Conservation (phyloP, 225 moss, liverwort and hornwort species). For the Antitrichia curtipendula region DNA sequence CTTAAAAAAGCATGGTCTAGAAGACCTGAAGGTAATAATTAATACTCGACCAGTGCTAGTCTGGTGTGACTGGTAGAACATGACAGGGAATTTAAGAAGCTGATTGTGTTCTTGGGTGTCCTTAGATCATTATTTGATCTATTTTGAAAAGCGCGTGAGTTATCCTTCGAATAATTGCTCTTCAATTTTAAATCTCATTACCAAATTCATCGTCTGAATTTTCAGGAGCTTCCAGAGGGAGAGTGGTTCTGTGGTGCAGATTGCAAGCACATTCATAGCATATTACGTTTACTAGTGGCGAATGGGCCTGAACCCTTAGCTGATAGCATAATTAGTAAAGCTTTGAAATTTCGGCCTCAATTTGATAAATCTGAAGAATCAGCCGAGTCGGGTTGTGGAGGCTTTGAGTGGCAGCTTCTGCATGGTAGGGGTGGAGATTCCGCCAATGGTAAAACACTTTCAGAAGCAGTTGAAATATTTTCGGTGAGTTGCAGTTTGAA, state of each 20-base stretch:
- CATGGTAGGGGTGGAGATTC: conserved; percentile 89
- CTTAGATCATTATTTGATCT: background rate
- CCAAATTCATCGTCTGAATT: background rate
- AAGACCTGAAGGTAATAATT: conserved; percentile 63
- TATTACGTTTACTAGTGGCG: conserved; percentile 65
- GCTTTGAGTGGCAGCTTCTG: conserved; percentile 84
- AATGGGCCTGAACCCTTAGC: conserved; percentile 84
- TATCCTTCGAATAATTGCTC: background rate
- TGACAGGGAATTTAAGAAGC: background rate
- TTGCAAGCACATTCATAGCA: conserved; percentile 86
- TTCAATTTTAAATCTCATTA: background rate
- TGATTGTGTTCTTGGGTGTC: background rate
- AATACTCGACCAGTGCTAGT: background rate
- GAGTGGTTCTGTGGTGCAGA: conserved; percentile 97
- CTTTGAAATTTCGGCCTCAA: conserved; percentile 37
- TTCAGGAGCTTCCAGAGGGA: conserved; percentile 87
- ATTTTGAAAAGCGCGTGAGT: background rate
- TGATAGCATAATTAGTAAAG: conserved; percentile 77
- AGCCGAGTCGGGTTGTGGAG: conserved; percentile 4
- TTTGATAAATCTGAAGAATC: conserved; percentile 17
- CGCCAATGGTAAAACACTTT: conserved; percentile 71
- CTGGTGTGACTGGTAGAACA: background rate
- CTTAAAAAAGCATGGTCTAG: conserved; percentile 84
- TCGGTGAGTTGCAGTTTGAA: conserved; percentile 38
- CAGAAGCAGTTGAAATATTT: conserved; percentile 84